Evolutionary conservation across 106 monocot genomes (phyloP).

Genomic region (Iris macrosiphon): DNA sequence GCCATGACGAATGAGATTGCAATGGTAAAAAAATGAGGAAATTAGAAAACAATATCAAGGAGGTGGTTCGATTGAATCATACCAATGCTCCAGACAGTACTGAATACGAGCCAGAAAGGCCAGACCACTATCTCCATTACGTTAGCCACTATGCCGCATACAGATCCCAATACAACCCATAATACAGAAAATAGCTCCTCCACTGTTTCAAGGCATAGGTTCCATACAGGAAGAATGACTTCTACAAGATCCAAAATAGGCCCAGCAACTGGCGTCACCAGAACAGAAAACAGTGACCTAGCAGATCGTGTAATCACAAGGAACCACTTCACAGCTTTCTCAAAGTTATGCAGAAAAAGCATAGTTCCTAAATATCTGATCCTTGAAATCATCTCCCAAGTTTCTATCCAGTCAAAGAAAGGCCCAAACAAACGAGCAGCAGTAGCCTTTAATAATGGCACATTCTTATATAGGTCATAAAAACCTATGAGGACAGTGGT

Average conservation of each 20-base stretch:
- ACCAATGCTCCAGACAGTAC: slow-evolving; percentile 54
- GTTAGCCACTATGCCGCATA: slow-evolving; percentile 27
- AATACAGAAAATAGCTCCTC: slow-evolving; percentile 40
- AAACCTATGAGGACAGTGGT: slow-evolving; percentile 93
- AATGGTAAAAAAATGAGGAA: not conserved
- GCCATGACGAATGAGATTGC: not conserved
- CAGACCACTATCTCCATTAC: slow-evolving; percentile 56
- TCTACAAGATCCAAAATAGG: slow-evolving; percentile 66
- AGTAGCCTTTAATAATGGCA: slow-evolving; percentile 81
- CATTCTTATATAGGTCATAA: slow-evolving; percentile 96
- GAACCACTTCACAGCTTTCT: slow-evolving; percentile 78
- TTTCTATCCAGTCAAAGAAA: slow-evolving; percentile 91
- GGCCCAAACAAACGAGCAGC: slow-evolving; percentile 84
- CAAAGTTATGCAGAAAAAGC: slow-evolving; percentile 95
- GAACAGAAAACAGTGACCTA: slow-evolving; percentile 49
- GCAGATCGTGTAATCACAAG: slow-evolving; percentile 42
- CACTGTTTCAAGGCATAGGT: slow-evolving; percentile 42
- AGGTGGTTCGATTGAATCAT: slow-evolving; percentile 18
- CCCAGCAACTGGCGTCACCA: slow-evolving; percentile 56
- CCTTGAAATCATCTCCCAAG: slow-evolving; percentile 97
- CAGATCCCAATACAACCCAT: slow-evolving; percentile 40
- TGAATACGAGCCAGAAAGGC: slow-evolving; percentile 62
- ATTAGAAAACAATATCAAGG: not conserved
- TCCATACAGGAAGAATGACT: slow-evolving; percentile 59
- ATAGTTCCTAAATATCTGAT: slow-evolving; percentile 88